Conservation (phyloP, 371 early-diverging fungal genomes). For the Mucor indicus region DNA sequence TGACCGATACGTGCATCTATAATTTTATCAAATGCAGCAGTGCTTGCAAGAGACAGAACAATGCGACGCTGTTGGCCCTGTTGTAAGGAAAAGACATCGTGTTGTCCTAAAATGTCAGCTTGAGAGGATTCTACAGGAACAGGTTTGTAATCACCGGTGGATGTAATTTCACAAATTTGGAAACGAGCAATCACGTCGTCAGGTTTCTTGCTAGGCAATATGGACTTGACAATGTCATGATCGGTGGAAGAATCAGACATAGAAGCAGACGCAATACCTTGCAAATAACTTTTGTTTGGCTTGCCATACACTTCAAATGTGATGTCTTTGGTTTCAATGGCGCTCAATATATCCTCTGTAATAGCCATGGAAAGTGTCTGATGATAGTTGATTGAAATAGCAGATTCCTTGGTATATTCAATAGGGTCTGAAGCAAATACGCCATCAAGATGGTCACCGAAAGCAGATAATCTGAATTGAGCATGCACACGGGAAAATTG, state of each 20-base stretch:
- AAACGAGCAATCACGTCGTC: constrained; percentile 71
- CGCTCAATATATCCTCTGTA: constrained; percentile 42
- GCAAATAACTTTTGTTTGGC: constrained; percentile 48
- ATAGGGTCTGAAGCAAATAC: constrained; percentile 67
- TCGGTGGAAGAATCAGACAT: no score
- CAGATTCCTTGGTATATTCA: constrained; percentile 49
- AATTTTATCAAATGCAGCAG: constrained; percentile 67
- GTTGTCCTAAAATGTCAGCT: constrained; percentile 56
- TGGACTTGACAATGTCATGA: no score
- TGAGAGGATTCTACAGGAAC: constrained; percentile 62
- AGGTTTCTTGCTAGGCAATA: constrained; percentile 58
- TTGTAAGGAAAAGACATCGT: constrained; percentile 72
- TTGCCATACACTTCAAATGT: constrained; percentile 68
- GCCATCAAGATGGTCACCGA: constrained; percentile 60
- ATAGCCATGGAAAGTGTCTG: constrained; percentile 60
- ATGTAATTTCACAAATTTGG: constrained; percentile 65
- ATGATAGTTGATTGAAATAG: constrained; percentile 58
- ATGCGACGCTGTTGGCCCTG: constrained; percentile 88
- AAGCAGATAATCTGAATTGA: constrained; percentile 70
- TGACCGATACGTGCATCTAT: constrained; percentile 58
- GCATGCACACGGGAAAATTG: constrained; percentile 78
- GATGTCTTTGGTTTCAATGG: constrained; percentile 37
- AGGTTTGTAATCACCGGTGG: constrained; percentile 71
- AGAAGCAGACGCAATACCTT: no score
- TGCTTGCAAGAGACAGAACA: constrained; percentile 67